These are phyloP conservation scores for Rubia yunnanensis DNA, from an alignment of 257 asterid species.

Conservation along the genomic window DNA sequence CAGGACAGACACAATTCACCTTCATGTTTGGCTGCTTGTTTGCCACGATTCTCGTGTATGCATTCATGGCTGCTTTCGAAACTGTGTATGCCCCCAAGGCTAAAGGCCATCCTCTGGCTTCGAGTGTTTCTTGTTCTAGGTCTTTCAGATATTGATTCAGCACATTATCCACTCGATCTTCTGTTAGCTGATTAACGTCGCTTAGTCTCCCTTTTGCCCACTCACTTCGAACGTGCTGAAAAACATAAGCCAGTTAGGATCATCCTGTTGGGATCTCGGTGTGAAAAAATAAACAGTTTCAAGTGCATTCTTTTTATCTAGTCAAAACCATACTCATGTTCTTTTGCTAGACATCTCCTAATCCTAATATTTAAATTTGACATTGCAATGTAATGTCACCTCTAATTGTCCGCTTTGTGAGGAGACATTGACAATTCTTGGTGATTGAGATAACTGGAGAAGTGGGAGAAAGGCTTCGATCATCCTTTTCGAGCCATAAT, in stretches of 20 bases:
- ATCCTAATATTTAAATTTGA: neutral
- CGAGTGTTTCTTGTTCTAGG: slow-evolving; percentile 28
- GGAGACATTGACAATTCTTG: slow-evolving; percentile 54
- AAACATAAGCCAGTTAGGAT: too few species aligned
- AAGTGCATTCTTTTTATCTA: neutral
- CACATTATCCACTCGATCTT: slow-evolving; percentile 41
- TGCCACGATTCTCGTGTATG: slow-evolving; percentile 49
- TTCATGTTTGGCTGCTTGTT: slow-evolving; percentile 30
- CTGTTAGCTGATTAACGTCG: slow-evolving; percentile 33
- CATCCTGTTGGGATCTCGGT: too few species aligned
- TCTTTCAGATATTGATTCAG: slow-evolving; percentile 37
- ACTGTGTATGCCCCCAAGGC: slow-evolving; percentile 22
- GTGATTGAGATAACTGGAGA: slow-evolving; percentile 47
- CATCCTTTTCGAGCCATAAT: slow-evolving; percentile 37
- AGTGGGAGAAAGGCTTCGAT: slow-evolving; percentile 37
- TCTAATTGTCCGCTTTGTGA: slow-evolving; percentile 34
- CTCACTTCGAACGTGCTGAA: slow-evolving; percentile 33
- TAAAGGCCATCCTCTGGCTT: slow-evolving; percentile 44
- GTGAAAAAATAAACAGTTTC: neutral
- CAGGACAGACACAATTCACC: slow-evolving; percentile 46
- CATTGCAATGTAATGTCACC: slow-evolving; percentile 12
- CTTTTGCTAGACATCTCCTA: neutral
- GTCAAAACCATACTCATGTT: too few species aligned
- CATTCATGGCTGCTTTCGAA: slow-evolving; percentile 50
- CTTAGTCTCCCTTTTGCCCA: slow-evolving; percentile 30